phyloP scores from a whole-genome alignment of 2,329 filamentous ascomycete species.

The Delphinella strobiligena region DNA sequence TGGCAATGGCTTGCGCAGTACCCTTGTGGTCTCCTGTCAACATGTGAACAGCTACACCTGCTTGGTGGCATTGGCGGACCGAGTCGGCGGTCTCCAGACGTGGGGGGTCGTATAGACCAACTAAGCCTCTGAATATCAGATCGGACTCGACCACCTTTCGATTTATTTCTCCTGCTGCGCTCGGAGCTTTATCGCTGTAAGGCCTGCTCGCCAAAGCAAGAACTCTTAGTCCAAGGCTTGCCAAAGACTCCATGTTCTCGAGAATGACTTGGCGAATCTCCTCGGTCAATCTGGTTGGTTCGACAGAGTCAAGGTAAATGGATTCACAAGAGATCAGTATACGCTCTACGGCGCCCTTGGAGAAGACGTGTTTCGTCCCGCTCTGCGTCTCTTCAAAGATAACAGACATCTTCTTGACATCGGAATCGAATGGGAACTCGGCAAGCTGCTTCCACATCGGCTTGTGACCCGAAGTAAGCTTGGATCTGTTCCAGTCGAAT shows the following conservation, averaged over 20 bases:
- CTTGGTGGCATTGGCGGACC: slow-evolving; percentile 56
- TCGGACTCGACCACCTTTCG: slow-evolving; percentile 54
- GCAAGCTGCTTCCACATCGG: slow-evolving; percentile 47
- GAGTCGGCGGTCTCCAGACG: slow-evolving; percentile 66
- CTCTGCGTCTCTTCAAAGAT: slow-evolving; percentile 41
- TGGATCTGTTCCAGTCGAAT: slow-evolving; percentile 48
- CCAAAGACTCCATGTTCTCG: slow-evolving; percentile 55
- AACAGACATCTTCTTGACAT: slow-evolving; percentile 66
- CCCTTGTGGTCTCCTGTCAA: slow-evolving; percentile 72
- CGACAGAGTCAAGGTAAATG: slow-evolving; percentile 31
- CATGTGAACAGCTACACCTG: slow-evolving; percentile 73
- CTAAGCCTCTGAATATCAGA: slow-evolving; percentile 66
- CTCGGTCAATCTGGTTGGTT: slow-evolving; percentile 36
- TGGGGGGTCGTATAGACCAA: slow-evolving; percentile 77
- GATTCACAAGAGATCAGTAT: slow-evolving; percentile 51
- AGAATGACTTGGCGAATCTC: slow-evolving; percentile 42
- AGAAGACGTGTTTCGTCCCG: slow-evolving; percentile 35
- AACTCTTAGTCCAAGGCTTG: slow-evolving; percentile 54
- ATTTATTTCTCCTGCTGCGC: slow-evolving; percentile 30
- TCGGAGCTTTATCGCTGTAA: slow-evolving; percentile 27
- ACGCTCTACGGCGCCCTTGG: slow-evolving; percentile 59
- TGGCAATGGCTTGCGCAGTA: slow-evolving; percentile 66
- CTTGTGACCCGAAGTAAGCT: slow-evolving; percentile 37
- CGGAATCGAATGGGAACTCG: slow-evolving; percentile 64
- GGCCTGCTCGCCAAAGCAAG: slow-evolving; percentile 49